Conservation (phyloP, 2,329 filamentous ascomycete genomes). For the Diaporthe sp. region DNA sequence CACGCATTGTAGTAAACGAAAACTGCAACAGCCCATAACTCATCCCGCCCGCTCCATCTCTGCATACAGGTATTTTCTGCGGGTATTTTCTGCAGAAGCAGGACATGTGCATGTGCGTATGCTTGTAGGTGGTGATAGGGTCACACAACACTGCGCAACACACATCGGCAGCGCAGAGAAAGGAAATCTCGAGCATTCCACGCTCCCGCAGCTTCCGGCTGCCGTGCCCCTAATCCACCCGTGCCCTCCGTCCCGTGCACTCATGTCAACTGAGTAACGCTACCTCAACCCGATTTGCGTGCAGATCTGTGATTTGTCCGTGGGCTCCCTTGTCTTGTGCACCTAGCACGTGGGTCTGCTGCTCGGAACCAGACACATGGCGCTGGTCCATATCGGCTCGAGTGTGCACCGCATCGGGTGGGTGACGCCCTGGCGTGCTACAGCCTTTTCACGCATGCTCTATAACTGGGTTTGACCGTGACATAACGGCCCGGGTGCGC, state of each 20-base stretch:
- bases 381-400: not conserved
- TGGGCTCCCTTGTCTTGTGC: not conserved
- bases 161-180: too few species aligned
- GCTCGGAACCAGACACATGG: not conserved
- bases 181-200: not conserved
- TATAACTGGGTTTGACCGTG: not conserved
- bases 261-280: not conserved
- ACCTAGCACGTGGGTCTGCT: not conserved
- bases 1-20: not conserved
- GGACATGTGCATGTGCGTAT: not conserved
- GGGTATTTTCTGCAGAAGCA: not conserved
- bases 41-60: not conserved
- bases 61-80: not conserved
- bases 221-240: not conserved
- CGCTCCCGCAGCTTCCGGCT: conserved; percentile 1
- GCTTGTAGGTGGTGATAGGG: not conserved
- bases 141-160: not conserved
- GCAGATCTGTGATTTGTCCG: not conserved
- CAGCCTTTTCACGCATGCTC: not conserved
- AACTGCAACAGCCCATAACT: not conserved
- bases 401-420: not conserved
- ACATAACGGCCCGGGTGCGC: not conserved
- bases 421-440: not conserved
- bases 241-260: not conserved
- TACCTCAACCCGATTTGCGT: not conserved